These are phyloP conservation scores for Fusarium subglutinans DNA, from an alignment of 2,329 filamentous ascomycete species.

Conservation along the genomic window DNA sequence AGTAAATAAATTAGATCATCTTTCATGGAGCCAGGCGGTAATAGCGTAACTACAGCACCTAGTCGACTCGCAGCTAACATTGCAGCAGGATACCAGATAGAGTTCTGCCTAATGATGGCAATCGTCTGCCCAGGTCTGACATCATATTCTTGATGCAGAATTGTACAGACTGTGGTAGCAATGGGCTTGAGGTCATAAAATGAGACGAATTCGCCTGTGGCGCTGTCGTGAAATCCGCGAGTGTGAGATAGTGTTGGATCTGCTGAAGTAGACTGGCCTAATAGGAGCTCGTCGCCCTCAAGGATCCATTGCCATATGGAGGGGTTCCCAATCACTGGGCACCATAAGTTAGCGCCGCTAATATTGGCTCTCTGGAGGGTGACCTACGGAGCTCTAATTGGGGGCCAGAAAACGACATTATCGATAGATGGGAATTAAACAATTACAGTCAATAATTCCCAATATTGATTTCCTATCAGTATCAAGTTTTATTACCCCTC, in stretches of 20 bases:
- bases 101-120: background rate
- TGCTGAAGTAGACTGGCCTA: background rate
- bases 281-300: background rate
- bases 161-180: background rate
- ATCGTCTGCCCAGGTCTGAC: background rate
- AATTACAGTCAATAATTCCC: background rate
- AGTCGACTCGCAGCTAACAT: background rate
- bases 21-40: background rate
- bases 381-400: background rate
- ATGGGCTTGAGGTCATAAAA: background rate
- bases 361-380: background rate
- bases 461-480: background rate
- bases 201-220: background rate
- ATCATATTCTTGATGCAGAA: background rate
- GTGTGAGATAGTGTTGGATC: background rate
- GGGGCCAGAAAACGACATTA: background rate
- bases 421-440: accelerated
- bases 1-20: background rate
- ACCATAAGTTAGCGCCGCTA: accelerated
- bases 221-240: background rate
- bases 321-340: background rate
- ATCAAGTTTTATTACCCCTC: background rate
- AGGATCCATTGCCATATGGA: background rate
- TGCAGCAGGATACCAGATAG: background rate
- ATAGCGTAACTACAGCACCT: background rate